Evolutionary conservation across 2,329 filamentous ascomycete genomes (phyloP).

Genomic region (Intubia oerlemansii): DNA sequence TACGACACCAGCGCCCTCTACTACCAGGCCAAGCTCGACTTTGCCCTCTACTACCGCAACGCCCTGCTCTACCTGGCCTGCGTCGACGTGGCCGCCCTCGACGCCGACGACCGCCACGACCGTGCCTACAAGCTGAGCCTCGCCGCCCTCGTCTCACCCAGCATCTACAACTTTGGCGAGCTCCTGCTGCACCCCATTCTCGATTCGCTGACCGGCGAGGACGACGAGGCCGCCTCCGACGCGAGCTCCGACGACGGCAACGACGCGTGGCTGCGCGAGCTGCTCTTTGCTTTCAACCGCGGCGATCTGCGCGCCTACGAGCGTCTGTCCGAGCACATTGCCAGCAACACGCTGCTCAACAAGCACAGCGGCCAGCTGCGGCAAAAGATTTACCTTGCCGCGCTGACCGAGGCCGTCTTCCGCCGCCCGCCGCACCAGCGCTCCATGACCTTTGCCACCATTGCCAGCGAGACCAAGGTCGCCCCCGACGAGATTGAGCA

Average conservation of each 20-base stretch:
- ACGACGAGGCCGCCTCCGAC: slow-evolving; percentile 20
- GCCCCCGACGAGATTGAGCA: slow-evolving; percentile 85
- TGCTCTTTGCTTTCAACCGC: slow-evolving; percentile 95
- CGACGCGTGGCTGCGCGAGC: slow-evolving; percentile 74
- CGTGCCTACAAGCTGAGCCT: slow-evolving; percentile 86
- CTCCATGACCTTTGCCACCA: slow-evolving; percentile 77
- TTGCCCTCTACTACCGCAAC: slow-evolving; percentile 92
- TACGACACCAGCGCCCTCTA: slow-evolving; percentile 91
- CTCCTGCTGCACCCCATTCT: slow-evolving; percentile 94
- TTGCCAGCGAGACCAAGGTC: slow-evolving; percentile 83
- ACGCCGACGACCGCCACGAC: slow-evolving; percentile 51
- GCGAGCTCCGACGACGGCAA: slow-evolving; percentile 23
- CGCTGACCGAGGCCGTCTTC: slow-evolving; percentile 90
- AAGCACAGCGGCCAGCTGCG: slow-evolving; percentile 69
- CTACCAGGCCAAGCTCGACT: slow-evolving; percentile 84
- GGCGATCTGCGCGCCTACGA: slow-evolving; percentile 82
- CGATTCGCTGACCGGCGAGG: slow-evolving; percentile 38
- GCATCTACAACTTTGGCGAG: slow-evolving; percentile 98
- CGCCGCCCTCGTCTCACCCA: slow-evolving; percentile 78
- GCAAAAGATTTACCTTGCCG: slow-evolving; percentile 95
- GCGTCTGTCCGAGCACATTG: slow-evolving; percentile 58
- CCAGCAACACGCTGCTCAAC: slow-evolving; percentile 57
- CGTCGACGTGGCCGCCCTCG: slow-evolving; percentile 61
- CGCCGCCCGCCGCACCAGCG: slow-evolving; percentile 87
- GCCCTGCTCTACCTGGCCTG: slow-evolving; percentile 95